These are phyloP conservation scores for Rauvolfia tetraphylla DNA, from an alignment of 257 asterid species.

Conservation along the genomic window DNA sequence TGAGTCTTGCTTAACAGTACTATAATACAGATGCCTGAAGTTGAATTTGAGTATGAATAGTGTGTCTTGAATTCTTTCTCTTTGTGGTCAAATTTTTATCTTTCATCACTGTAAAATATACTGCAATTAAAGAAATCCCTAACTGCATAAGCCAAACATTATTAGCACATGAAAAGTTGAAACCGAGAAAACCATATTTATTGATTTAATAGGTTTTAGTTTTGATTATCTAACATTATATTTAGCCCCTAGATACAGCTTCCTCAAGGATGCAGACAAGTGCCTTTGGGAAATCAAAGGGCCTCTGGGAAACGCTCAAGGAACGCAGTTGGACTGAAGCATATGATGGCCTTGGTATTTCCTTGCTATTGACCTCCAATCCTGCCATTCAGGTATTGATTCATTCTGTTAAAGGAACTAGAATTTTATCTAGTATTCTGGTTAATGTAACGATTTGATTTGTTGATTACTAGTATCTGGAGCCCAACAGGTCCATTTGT, in stretches of 20 bases:
- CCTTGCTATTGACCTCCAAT: slow-evolving; percentile 43
- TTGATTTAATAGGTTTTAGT: slow-evolving; percentile 2
- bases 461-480: background rate
- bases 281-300: slow-evolving; percentile 43
- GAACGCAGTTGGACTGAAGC: slow-evolving; percentile 45
- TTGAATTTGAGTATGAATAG: background rate
- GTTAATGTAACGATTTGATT: background rate
- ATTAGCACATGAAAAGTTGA: background rate
- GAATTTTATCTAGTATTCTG: background rate
- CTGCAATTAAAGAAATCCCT: background rate
- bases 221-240: background rate
- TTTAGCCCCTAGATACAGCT: slow-evolving; percentile 45
- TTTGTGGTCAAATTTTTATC: background rate
- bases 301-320: slow-evolving; percentile 36
- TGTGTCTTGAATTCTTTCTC: background rate
- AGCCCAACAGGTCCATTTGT: background rate
- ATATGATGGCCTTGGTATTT: slow-evolving; percentile 50
- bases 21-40: background rate
- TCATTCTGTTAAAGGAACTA: background rate
- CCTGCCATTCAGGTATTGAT: slow-evolving; percentile 46
- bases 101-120: background rate
- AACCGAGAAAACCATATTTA: background rate
- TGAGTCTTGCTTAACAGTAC: background rate
- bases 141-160: background rate
- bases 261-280: slow-evolving; percentile 53